phyloP scores from a whole-genome alignment of 2,329 filamentous ascomycete species.

The Fusarium domesticum region DNA sequence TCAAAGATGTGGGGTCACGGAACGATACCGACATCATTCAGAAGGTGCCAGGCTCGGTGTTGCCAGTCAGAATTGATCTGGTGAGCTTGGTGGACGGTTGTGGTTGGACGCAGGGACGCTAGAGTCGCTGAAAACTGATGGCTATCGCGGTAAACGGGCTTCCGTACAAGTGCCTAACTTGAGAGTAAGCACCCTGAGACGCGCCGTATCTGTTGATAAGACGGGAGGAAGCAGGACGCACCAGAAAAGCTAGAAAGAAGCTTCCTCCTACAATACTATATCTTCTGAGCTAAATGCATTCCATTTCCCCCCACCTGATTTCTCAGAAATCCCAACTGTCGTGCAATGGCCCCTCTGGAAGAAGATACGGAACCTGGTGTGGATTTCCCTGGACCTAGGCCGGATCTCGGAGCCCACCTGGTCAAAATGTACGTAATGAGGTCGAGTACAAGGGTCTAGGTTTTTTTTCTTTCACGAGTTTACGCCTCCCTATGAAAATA shows the following conservation, averaged over 20 bases:
- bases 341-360: slow-evolving; percentile 1
- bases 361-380: slow-evolving; percentile 7
- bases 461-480: no score
- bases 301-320: not conserved
- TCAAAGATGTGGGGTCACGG: slow-evolving; percentile 27
- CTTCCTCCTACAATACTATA: no score
- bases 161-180: not conserved
- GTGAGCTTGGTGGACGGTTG: slow-evolving; percentile 23
- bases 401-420: slow-evolving; percentile 19
- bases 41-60: slow-evolving; percentile 16
- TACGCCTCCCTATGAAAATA: no score
- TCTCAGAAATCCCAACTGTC: not conserved
- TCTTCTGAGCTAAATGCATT: not conserved
- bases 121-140: slow-evolving; percentile 15
- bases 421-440: slow-evolving; percentile 4
- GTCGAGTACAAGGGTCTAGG: slow-evolving; percentile 1
- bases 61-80: slow-evolving; percentile 24
- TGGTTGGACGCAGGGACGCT: slow-evolving; percentile 31
- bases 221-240: not conserved
- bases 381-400: slow-evolving; percentile 1
- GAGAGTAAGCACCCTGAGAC: no score
- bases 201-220: no score
- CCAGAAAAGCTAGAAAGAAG: not conserved
- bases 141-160: slow-evolving; percentile 6
- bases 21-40: slow-evolving; percentile 19